Base-by-base conservation (phyloP, 331 rosid species). In the Dryas integrifolia region DNA sequence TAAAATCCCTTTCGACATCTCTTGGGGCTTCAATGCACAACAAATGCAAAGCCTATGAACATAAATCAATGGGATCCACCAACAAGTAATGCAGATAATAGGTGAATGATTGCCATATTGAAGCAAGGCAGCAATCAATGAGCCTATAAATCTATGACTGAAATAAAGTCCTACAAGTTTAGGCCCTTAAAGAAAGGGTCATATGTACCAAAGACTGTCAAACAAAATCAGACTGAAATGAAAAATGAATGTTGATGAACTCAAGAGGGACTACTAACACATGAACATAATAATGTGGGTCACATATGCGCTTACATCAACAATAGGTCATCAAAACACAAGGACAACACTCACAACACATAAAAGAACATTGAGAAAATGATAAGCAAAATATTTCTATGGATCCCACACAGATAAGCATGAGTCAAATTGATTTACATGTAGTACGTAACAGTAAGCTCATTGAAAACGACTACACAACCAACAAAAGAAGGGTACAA, bases 361-460 rank as follows among this genome's bases (percentile, higher is more conserved):
- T 11, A 58, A n/a, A 6, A 45, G 75, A 62, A 58, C 73, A 35
- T n/a, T 59, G 38, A 71, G 51, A 30, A 30, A 30, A 30, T 30
- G 35, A 30, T 30, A 1, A 30, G 35, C 0, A 41, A 67, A 43
- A 82, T 73, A 69, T 72, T 76, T 70, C 11, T 66, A 84, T 87
- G 97, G 90, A 90, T 76, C 91, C 96, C 92, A 84, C 89, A 77
- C 81, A 82, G 81, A 82, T 74, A 76, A 30, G 35, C 79, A 79
- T 7, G 71, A 72, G 56, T 77, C 66, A 56, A 63, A 11, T 16
- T 5, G 44, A 46, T 47, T 46, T 26, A 15, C 63, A 61, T 18
- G 53, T 53, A 7, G 11, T 44, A 59, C n/a, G 5, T 8, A 18
- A 60, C 16, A 48, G 30, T 2, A 67, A 58, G 66, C 76, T 64